Base-by-base conservation (phyloP, 169 alveolate genomes). In the Plasmodium yoelii region DNA sequence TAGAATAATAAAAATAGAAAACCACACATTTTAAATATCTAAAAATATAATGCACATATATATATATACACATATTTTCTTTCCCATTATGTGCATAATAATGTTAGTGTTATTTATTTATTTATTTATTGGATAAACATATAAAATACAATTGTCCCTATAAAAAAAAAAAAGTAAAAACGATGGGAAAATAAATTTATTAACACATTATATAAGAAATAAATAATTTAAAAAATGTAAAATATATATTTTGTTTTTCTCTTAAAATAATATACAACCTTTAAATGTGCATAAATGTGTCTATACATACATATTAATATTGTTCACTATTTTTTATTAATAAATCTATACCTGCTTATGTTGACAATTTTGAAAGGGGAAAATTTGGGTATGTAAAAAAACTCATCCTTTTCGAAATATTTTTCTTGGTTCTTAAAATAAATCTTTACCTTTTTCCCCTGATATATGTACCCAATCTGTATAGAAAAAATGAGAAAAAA, bases 381-480 rank as follows among this genome's bases (percentile, higher is more conserved):
- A 47, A 61, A 56, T 39, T 42, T 47, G 13, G 88, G 88, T 44
- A 74, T 74, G 42, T 42, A 63, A 74, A 74, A 74, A 18, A 74
- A 74, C 18, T 74, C 88, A 4, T 67, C 74, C 51, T 55, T 74
- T 47, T 74, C 88, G 42, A 46, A 61, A 47, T 42, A 61, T 55
- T 39, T 74, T 53, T 60, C 73, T 61, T 71, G 84, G 42, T 18
- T 63, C 22, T 65, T 55, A 15, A 74, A 39, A 46, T 61, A 51
- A 4, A 74, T 74, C 34, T 74, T 74, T 8, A 74, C 34, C 44
- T 39, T 74, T 68, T 74, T 74, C 22, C 88, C 88, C 28, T 34
- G 53, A 34, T 74, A 73, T 7, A 74, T 65, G 13, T 74, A 74
- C 34, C 61, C 70, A 51, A 74, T 22, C 88, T 74, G 39, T 6